Conservation (phyloP, 2,329 filamentous ascomycete genomes). For the Talaromyces islandicus region DNA sequence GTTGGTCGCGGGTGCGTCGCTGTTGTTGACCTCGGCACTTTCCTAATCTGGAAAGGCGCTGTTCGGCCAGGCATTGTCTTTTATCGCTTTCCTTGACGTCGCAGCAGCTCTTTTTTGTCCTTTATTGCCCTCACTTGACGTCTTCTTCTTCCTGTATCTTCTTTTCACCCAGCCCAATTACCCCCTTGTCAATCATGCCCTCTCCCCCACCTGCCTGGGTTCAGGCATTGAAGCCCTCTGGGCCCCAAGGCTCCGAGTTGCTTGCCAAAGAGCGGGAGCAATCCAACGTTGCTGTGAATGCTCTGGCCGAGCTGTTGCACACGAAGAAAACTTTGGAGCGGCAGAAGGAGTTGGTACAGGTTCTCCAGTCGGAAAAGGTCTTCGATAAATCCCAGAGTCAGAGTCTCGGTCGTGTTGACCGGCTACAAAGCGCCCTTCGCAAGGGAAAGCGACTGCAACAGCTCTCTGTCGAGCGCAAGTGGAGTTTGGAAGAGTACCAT, state of each 20-base stretch:
- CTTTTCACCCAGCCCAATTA: not conserved
- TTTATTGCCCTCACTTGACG: not conserved
- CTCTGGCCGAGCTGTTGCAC: slow-evolving; percentile 63
- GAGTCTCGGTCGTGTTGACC: slow-evolving; percentile 63
- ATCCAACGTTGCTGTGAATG: slow-evolving; percentile 61
- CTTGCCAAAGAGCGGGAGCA: slow-evolving; percentile 62
- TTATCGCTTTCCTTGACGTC: not conserved
- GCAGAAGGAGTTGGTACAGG: slow-evolving; percentile 54
- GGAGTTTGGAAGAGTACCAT: slow-evolving; percentile 58
- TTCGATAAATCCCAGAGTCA: slow-evolving; percentile 78
- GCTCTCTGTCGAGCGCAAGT: slow-evolving; percentile 60
- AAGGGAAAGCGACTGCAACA: slow-evolving; percentile 65
- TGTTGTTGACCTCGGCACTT: not conserved
- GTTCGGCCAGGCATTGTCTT: not conserved
- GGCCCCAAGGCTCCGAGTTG: slow-evolving; percentile 63
- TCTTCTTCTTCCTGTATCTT: not conserved
- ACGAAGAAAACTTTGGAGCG: slow-evolving; percentile 59
- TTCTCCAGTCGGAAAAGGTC: slow-evolving; percentile 62
- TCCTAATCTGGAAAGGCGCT: not conserved
- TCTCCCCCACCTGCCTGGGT: slow-evolving; percentile 57
- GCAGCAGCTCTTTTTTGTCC: not conserved
- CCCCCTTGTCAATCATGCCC: slow-evolving; percentile 25
- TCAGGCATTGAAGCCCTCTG: slow-evolving; percentile 59
- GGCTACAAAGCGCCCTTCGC: slow-evolving; percentile 63
- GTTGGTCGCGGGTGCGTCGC: not conserved